These are phyloP conservation scores for Mimosa bimucronata DNA, from an alignment of 306 rosid species.

Conservation along the genomic window DNA sequence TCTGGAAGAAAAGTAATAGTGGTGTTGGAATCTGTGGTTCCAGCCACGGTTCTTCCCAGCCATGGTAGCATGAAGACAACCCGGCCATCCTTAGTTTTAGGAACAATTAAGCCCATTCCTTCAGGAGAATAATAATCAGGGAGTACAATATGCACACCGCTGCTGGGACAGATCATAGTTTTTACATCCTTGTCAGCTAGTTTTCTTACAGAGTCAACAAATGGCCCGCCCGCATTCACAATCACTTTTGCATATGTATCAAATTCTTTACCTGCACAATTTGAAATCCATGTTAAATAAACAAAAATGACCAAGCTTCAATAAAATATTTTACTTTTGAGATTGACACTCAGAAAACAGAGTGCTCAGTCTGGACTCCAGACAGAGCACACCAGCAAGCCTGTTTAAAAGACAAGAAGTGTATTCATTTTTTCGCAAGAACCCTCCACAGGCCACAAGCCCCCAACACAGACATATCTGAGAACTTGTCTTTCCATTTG, in stretches of 20 bases:
- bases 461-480: conserved; percentile 1
- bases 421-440: conserved; percentile 18
- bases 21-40: conserved; percentile 96
- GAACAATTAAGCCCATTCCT: conserved; percentile 98
- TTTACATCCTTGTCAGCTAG: conserved; percentile 70
- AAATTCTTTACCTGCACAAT: conserved; percentile 76
- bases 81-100: conserved; percentile 98
- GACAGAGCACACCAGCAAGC: neutral
- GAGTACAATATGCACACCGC: conserved; percentile 93
- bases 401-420: conserved; percentile 16
- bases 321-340: neutral
- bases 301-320: conserved; percentile 12
- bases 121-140: conserved; percentile 99
- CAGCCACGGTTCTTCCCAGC: conserved; percentile 98
- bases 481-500: conserved; percentile 6
- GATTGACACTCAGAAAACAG: conserved; percentile 1
- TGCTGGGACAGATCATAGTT: conserved; percentile 89
- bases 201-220: conserved; percentile 88
- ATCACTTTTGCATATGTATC: conserved; percentile 93
- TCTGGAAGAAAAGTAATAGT: conserved; percentile 83
- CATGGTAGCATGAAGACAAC: conserved; percentile 99
- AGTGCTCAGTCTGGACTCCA: neutral
- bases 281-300: conserved; percentile 41
- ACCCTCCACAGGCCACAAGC: neutral
- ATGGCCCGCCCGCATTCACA: conserved; percentile 98